These are phyloP conservation scores for Fusarium sp. DNA, from an alignment of 2,329 filamentous ascomycete species.

Conservation along the genomic window DNA sequence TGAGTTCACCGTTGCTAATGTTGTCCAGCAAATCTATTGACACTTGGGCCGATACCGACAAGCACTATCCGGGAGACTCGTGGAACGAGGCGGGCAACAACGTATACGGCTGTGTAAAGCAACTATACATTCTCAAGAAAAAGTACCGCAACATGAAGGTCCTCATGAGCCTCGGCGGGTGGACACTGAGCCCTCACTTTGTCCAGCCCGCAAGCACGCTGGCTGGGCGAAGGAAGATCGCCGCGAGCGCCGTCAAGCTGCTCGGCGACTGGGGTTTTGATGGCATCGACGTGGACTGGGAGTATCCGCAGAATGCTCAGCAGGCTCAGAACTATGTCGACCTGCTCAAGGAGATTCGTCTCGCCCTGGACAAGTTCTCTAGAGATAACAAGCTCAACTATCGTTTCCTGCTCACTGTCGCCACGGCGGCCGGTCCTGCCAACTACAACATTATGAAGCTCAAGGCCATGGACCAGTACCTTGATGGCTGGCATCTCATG, in stretches of 20 bases:
- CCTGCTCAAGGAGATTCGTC: slow-evolving; percentile 39
- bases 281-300: slow-evolving; percentile 69
- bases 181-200: slow-evolving; percentile 71
- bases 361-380: slow-evolving; percentile 59
- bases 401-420: slow-evolving; percentile 64
- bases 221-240: slow-evolving; percentile 73
- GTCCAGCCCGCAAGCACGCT: slow-evolving; percentile 70
- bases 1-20: not conserved
- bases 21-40: slow-evolving; percentile 45
- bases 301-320: slow-evolving; percentile 57
- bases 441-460: slow-evolving; percentile 66
- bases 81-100: slow-evolving; percentile 71
- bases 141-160: slow-evolving; percentile 80
- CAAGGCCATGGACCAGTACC: slow-evolving; percentile 64
- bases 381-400: slow-evolving; percentile 53
- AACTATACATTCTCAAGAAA: slow-evolving; percentile 82
- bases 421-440: slow-evolving; percentile 59
- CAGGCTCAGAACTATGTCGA: slow-evolving; percentile 51
- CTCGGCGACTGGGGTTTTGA: slow-evolving; percentile 75
- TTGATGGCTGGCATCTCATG: slow-evolving; percentile 74
- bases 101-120: slow-evolving; percentile 82
- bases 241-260: slow-evolving; percentile 73
- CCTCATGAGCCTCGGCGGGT: slow-evolving; percentile 85
- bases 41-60: slow-evolving; percentile 65
- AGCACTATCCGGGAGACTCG: slow-evolving; percentile 74